phyloP scores from a whole-genome alignment of 148 eudicot species.

The Dysphania ambrosioides region DNA sequence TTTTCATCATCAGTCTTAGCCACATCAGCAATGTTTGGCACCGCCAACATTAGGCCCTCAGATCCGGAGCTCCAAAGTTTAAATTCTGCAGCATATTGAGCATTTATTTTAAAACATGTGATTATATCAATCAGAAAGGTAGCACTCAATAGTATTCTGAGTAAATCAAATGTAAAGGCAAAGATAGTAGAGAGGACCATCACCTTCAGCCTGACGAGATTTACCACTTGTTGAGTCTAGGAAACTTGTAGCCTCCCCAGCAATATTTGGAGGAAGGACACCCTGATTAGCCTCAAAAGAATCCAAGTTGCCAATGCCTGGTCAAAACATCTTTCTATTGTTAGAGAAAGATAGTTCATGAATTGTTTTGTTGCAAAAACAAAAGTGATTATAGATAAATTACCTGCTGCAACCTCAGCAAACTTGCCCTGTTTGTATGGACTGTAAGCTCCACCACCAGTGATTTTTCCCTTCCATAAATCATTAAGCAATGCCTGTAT shows the following conservation, averaged over 20 bases:
- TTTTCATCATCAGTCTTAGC: conserved; percentile 27
- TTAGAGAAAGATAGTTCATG: conserved; percentile 8
- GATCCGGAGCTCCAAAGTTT: conserved; percentile 24
- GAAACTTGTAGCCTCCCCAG: conserved; percentile 35
- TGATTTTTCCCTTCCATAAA: conserved; percentile 81
- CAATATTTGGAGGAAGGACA: conserved; percentile 23
- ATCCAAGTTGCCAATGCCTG: conserved; percentile 41
- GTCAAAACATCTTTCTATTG: conserved; percentile 7
- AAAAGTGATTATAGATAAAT: conserved; percentile 11
- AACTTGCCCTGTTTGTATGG: conserved; percentile 46
- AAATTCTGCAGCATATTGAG: conserved; percentile 30
- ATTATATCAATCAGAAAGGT: background rate
- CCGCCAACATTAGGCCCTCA: conserved; percentile 25
- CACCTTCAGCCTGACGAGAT: conserved; percentile 34
- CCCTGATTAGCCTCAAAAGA: conserved; percentile 32
- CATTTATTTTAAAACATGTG: conserved; percentile 30
- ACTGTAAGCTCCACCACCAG: conserved; percentile 58
- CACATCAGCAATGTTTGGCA: conserved; percentile 18
- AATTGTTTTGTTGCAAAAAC: conserved; percentile 5
- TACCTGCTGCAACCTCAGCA: conserved; percentile 53
- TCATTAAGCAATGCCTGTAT: conserved; percentile 61
- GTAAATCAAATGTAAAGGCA: background rate
- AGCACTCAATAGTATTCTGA: background rate
- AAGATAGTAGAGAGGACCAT: conserved; percentile 12
- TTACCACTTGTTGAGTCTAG: conserved; percentile 27